phyloP scores from a whole-genome alignment of 2,329 filamentous ascomycete species.

The Scytalidium sp. region DNA sequence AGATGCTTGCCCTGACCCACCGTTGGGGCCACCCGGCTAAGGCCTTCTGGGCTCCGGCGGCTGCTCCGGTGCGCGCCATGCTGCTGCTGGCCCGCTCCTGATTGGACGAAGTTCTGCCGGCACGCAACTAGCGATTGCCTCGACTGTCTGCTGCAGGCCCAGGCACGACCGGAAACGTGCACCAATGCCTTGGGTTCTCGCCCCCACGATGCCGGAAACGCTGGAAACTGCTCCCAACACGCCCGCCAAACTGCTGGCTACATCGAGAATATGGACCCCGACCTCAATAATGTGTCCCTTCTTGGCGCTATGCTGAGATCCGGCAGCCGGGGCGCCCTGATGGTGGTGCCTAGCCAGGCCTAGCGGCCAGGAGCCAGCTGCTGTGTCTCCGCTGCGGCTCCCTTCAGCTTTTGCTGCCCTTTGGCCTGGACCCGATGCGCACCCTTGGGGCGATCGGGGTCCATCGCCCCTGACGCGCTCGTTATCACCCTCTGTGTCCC shows the following conservation, averaged over 20 bases:
- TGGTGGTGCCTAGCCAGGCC: not conserved
- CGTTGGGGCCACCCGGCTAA: too few relatives aligned
- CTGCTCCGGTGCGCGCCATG: not conserved
- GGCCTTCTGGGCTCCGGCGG: too few relatives aligned
- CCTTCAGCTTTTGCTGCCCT: slow-evolving; percentile 6
- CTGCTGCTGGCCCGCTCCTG: too few relatives aligned
- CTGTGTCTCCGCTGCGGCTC: too few relatives aligned
- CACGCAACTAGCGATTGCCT: not conserved
- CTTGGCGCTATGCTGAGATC: not conserved
- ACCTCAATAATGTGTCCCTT: not conserved
- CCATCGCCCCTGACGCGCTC: slow-evolving; percentile 15
- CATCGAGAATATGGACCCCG: too few relatives aligned
- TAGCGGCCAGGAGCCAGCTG: too few relatives aligned
- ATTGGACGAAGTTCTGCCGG: not conserved
- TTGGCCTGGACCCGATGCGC: slow-evolving; percentile 21
- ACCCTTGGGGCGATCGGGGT: slow-evolving; percentile 15
- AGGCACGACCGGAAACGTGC: too few relatives aligned
- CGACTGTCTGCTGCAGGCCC: too few relatives aligned
- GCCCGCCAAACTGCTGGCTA: not conserved
- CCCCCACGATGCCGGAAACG: too few relatives aligned
- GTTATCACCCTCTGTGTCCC: slow-evolving; percentile 7
- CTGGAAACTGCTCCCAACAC: too few relatives aligned
- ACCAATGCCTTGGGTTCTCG: too few relatives aligned
- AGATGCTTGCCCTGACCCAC: too few relatives aligned
- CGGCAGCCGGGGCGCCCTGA: not conserved